A percentile compares a stretch with the other conserved stretches of the same genome.
phyloP scores from a whole-genome alignment of 1,284 basidiomycete genomes.

The Gomphus sp. region DNA sequence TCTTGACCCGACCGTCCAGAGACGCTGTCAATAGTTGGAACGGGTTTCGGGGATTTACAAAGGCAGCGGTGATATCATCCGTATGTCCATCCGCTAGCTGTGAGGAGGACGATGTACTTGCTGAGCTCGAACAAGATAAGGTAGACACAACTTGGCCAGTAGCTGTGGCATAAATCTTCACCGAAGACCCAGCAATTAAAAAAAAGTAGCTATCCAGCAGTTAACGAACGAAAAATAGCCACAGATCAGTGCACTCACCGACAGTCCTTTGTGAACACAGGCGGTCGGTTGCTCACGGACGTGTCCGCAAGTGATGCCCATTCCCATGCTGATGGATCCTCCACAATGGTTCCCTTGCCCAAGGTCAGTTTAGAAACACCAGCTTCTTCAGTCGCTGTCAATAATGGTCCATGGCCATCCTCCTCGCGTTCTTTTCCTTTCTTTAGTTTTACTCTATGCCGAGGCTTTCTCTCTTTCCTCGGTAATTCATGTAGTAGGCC shows the following conservation, averaged over 20 bases:
- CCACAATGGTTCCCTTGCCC: slow-evolving; percentile 1
- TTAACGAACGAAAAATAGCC: slow-evolving; percentile 12
- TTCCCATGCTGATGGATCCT: slow-evolving; percentile 40
- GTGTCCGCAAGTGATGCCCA: slow-evolving; percentile 70
- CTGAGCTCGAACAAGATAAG: slow-evolving; percentile 34
- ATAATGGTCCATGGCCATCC: not conserved
- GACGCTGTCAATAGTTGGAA: slow-evolving; percentile 88
- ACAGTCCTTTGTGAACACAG: slow-evolving; percentile 80
- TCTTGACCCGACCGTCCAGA: slow-evolving; percentile 72
- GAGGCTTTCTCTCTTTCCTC: slow-evolving; percentile 4
- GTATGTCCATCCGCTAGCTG: slow-evolving; percentile 31
- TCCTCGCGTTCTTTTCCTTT: not conserved
- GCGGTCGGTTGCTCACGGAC: slow-evolving; percentile 53
- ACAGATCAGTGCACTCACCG: slow-evolving; percentile 42
- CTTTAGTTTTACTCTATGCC: slow-evolving; percentile 1
- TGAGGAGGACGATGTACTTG: slow-evolving; percentile 29
- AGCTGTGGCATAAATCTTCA: slow-evolving; percentile 74
- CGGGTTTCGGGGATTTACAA: slow-evolving; percentile 79
- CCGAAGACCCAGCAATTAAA: slow-evolving; percentile 62
- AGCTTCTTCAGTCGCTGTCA: not conserved
- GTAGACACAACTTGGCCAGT: slow-evolving; percentile 80
- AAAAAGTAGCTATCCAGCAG: slow-evolving; percentile 70
- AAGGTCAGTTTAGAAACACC: not conserved
- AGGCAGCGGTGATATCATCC: slow-evolving; percentile 62
- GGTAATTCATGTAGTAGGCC: not conserved